phyloP scores from a whole-genome alignment of 192 early-diverging fungal species.

The Coemansia sp. region DNA sequence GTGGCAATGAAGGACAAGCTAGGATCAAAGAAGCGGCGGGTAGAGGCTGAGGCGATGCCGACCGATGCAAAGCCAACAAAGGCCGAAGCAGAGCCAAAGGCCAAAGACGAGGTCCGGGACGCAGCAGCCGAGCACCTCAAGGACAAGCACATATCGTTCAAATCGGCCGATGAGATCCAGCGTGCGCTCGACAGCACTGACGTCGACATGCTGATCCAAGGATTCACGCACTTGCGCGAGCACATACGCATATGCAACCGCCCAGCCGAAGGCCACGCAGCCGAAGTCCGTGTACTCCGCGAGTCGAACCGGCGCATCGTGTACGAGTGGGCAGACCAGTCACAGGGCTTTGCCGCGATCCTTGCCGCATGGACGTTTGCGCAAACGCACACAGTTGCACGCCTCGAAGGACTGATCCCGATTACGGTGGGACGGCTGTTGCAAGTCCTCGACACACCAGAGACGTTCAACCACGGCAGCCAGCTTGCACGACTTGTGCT shows the following conservation, averaged over 20 bases:
- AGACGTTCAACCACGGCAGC: constrained; percentile 20
- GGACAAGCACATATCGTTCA: constrained; percentile 38
- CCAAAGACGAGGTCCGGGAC: neutral
- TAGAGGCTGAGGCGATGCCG: neutral
- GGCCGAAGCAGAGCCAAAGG: constrained; percentile 11
- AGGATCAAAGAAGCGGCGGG: neutral
- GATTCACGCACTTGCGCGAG: constrained; percentile 48
- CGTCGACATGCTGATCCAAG: constrained; percentile 48
- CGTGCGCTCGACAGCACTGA: constrained; percentile 28
- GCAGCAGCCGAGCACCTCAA: constrained; percentile 9
- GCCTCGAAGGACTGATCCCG: constrained; percentile 38
- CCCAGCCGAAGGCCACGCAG: neutral
- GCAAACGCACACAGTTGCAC: constrained; percentile 13
- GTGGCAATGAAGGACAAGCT: neutral
- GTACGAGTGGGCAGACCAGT: constrained; percentile 41
- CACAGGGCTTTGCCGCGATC: constrained; percentile 19
- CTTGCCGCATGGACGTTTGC: constrained; percentile 32
- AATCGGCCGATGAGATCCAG: constrained; percentile 30
- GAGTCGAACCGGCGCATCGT: constrained; percentile 42
- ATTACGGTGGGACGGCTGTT: constrained; percentile 25
- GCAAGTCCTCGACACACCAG: constrained; percentile 17
- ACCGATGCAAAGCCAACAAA: constrained; percentile 1
- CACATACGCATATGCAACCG: constrained; percentile 48
- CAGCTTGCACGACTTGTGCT: constrained; percentile 28
- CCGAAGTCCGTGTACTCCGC: constrained; percentile 16